These are phyloP conservation scores for Ilyonectria robusta DNA, from an alignment of 2,329 filamentous ascomycete species.

Conservation along the genomic window DNA sequence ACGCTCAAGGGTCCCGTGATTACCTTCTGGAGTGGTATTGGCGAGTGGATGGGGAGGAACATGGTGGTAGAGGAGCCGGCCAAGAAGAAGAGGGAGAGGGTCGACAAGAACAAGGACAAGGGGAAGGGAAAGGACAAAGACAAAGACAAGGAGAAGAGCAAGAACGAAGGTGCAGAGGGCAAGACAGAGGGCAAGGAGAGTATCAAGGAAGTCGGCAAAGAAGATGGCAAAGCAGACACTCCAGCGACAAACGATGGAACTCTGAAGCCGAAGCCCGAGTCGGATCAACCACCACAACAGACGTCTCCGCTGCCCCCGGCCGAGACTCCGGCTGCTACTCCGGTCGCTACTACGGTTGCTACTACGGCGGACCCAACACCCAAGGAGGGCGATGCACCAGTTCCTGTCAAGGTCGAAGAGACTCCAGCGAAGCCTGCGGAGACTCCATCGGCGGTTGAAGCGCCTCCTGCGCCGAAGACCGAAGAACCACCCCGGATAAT, in stretches of 20 bases:
- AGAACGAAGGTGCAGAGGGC: slow-evolving; percentile 16
- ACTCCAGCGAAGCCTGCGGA: slow-evolving; percentile 15
- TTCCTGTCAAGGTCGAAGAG: slow-evolving; percentile 23
- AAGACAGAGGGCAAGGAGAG: slow-evolving; percentile 32
- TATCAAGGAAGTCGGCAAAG: slow-evolving; percentile 25
- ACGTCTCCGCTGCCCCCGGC: slow-evolving; percentile 15
- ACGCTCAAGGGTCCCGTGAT: slow-evolving; percentile 91
- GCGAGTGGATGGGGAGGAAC: slow-evolving; percentile 81
- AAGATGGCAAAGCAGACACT: slow-evolving; percentile 10
- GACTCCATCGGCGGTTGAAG: slow-evolving; percentile 11
- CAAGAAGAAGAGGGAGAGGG: slow-evolving; percentile 68
- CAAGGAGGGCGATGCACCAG: slow-evolving; percentile 15
- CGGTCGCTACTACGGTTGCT: slow-evolving; percentile 3
- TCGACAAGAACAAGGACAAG: slow-evolving; percentile 51
- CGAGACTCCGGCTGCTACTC: background rate
- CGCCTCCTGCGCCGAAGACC: slow-evolving; percentile 20
- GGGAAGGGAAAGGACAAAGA: slow-evolving; percentile 43
- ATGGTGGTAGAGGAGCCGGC: slow-evolving; percentile 75
- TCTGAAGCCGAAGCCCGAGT: slow-evolving; percentile 27
- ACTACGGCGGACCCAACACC: background rate
- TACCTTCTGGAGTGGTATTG: slow-evolving; percentile 93
- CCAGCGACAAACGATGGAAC: slow-evolving; percentile 7
- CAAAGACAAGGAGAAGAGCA: slow-evolving; percentile 44
- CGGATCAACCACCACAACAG: slow-evolving; percentile 18
- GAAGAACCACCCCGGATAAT: slow-evolving; percentile 31